A percentile compares a stretch with the other conserved stretches of the same genome.
Evolutionary conservation across 2,329 filamentous ascomycete genomes (phyloP).

Genomic region (Lasiodiplodia citricola): DNA sequence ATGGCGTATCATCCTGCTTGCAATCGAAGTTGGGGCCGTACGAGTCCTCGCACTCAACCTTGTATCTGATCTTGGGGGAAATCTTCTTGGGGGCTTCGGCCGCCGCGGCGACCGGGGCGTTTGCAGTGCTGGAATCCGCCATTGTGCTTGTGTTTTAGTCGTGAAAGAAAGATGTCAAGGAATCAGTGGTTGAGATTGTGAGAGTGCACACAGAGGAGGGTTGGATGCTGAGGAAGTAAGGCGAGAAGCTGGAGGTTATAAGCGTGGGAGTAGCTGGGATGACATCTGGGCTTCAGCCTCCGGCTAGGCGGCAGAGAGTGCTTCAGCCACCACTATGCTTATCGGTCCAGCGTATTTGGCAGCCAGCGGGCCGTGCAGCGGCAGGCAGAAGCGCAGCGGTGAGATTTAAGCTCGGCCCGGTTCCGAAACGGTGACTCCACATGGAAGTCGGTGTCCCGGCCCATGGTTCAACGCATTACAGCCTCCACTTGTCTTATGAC

Average conservation of each 20-base stretch:
- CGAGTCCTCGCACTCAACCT: constrained; percentile 20
- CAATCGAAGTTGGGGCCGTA: constrained; percentile 14
- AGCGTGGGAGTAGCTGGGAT: not conserved
- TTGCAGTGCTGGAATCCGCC: not conserved
- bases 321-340: constrained; percentile 2
- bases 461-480: not conserved
- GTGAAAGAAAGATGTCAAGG: not conserved
- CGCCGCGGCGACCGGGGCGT: not conserved
- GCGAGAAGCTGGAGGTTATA: not conserved
- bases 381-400: constrained; percentile 1
- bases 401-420: not conserved
- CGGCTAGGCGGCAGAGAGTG: not conserved
- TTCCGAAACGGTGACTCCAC: not conserved
- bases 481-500: not conserved
- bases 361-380: not conserved
- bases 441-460: not conserved
- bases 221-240: not conserved
- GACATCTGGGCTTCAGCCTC: not conserved
- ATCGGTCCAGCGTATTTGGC: not conserved
- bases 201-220: not conserved
- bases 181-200: not conserved
- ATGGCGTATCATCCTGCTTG: constrained; percentile 11
- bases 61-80: constrained; percentile 6
- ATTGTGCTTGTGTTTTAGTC: not conserved
- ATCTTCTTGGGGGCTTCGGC: not conserved